These are phyloP conservation scores for Pleodorina starrii DNA, from an alignment of 139 green algal genomes.

Conservation along the genomic window DNA sequence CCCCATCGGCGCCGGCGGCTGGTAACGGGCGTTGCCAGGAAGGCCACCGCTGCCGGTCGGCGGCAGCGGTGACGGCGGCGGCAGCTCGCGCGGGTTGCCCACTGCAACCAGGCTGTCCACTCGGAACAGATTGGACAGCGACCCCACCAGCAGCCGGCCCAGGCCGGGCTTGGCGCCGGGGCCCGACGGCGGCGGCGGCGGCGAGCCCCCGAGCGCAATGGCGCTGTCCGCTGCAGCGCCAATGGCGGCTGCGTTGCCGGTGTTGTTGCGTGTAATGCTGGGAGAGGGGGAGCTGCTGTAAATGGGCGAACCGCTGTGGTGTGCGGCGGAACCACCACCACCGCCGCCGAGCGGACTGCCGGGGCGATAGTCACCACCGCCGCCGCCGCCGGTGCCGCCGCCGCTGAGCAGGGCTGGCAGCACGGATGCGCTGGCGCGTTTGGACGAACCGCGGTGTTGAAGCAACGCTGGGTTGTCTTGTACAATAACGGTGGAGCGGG, in stretches of 20 bases:
- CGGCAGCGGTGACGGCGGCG: not conserved
- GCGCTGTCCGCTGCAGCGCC: not conserved
- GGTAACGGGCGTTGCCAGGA: not conserved
- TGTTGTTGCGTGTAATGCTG: constrained; percentile 5
- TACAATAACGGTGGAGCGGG: not conserved
- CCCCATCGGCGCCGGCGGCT: not conserved
- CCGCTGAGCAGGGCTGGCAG: not conserved
- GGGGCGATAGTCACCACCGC: not conserved
- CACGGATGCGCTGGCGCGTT: not conserved
- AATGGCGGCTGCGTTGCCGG: not conserved
- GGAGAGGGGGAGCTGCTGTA: not conserved
- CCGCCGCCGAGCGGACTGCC: not conserved
- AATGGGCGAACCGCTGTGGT: not conserved
- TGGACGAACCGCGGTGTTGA: not conserved
- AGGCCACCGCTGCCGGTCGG: not conserved
- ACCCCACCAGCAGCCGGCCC: constrained; percentile 33
- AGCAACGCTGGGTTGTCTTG: not conserved
- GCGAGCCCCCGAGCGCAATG: not conserved
- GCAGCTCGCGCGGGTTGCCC: not conserved
- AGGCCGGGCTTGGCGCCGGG: not conserved
- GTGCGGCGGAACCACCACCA: not conserved
- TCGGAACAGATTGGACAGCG: constrained; percentile 32
- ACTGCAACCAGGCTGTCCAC: constrained; percentile 24
- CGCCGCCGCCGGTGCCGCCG: not conserved
- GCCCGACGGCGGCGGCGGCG: not conserved